These are phyloP conservation scores for Trichoderma citrinoviride DNA, from an alignment of 2,329 filamentous ascomycete species.

Conservation along the genomic window DNA sequence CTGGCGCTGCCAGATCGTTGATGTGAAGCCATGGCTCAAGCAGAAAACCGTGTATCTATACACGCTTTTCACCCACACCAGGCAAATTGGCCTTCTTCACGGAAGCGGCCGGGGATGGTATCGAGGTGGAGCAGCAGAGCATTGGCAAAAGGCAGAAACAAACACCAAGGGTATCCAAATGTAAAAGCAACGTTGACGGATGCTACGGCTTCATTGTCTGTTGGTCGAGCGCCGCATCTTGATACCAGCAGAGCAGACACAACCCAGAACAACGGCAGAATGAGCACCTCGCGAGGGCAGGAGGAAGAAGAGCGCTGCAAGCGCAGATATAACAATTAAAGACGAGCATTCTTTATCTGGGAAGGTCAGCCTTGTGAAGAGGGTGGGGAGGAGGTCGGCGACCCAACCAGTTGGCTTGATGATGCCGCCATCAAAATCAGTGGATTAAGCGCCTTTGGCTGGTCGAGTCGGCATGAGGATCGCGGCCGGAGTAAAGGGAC, in stretches of 20 bases:
- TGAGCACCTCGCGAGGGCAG: slow-evolving; percentile 11
- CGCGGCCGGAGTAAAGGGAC: neutral
- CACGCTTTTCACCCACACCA: neutral
- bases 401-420: neutral
- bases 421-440: slow-evolving; percentile 18
- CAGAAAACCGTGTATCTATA: slow-evolving; percentile 1
- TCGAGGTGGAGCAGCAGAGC: neutral
- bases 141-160: neutral
- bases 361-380: slow-evolving; percentile 3
- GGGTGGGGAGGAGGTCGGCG: slow-evolving; percentile 9
- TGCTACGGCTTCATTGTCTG: slow-evolving; percentile 32
- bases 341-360: neutral
- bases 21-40: slow-evolving; percentile 39
- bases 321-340: slow-evolving; percentile 19
- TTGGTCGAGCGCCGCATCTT: slow-evolving; percentile 19
- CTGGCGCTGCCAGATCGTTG: slow-evolving; percentile 42
- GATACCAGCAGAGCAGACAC: slow-evolving; percentile 21
- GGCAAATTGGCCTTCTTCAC: slow-evolving; percentile 26
- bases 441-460: slow-evolving; percentile 22
- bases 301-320: slow-evolving; percentile 1
- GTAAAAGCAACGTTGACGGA: slow-evolving; percentile 14
- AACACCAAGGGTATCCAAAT: slow-evolving; percentile 22
- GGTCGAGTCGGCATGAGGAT: slow-evolving; percentile 12
- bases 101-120: slow-evolving; percentile 26
- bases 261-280: slow-evolving; percentile 3